These are phyloP conservation scores for Boletus barrowsii DNA, from an alignment of 768 basidiomycete genomes.

Conservation along the genomic window DNA sequence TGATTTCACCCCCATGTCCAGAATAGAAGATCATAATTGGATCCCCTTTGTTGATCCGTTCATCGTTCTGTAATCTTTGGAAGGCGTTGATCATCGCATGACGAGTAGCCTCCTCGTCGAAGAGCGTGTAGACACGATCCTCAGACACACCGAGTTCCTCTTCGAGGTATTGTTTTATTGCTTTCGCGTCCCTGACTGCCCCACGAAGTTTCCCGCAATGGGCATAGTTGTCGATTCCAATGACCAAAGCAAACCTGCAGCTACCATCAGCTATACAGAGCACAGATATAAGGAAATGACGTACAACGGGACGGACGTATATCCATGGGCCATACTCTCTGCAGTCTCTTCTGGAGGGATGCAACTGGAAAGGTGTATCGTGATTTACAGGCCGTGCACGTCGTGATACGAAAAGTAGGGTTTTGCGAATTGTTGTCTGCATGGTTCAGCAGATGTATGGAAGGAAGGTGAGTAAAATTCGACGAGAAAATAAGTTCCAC, in stretches of 20 bases:
- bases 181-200: constrained; percentile 33
- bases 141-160: constrained; percentile 29
- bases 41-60: constrained; percentile 27
- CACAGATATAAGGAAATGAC: neutral
- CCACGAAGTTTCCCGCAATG: constrained; percentile 28
- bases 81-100: constrained; percentile 31
- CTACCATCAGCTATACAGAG: too few species aligned
- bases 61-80: constrained; percentile 24
- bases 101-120: constrained; percentile 37
- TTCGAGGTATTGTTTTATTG: constrained; percentile 34
- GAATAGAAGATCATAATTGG: constrained; percentile 44
- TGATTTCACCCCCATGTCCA: constrained; percentile 40
- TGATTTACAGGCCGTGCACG: too few species aligned
- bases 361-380: too few species aligned
- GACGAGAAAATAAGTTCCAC: too few species aligned
- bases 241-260: constrained; percentile 37
- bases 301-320: neutral
- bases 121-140: constrained; percentile 35
- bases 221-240: constrained; percentile 42
- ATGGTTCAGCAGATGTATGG: too few species aligned
- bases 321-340: neutral
- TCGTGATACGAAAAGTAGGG: too few species aligned
- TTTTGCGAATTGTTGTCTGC: too few species aligned
- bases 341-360: too few species aligned
- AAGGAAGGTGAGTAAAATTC: too few species aligned